Conservation (phyloP, 148 eudicot species). For the Arctostaphylos glauca region DNA sequence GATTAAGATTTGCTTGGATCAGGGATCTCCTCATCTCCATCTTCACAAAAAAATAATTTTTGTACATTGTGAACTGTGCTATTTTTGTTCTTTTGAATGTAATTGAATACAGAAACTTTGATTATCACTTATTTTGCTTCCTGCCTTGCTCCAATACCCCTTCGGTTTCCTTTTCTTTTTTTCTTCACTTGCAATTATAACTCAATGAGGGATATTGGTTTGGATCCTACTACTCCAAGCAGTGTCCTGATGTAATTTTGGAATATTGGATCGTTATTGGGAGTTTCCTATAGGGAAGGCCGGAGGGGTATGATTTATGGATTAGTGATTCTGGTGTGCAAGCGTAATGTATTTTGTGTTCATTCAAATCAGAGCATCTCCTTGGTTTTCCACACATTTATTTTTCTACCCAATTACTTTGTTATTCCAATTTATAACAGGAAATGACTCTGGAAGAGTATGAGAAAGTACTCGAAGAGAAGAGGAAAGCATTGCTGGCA, state of each 20-base stretch:
- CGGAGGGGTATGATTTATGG: neutral
- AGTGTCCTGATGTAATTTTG: neutral
- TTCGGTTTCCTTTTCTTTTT: neutral
- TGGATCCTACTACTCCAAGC: neutral
- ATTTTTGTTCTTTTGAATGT: neutral
- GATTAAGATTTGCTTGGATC: too few species aligned
- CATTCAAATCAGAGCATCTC: neutral
- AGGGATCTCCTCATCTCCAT: too few species aligned
- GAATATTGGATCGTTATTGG: neutral
- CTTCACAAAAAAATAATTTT: neutral
- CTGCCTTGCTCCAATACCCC: neutral
- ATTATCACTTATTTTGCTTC: neutral
- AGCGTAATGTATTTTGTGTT: neutral
- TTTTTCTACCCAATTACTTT: neutral
- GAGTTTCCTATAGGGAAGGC: neutral
- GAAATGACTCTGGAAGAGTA: conserved; percentile 88
- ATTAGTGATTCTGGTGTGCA: neutral
- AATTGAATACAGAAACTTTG: neutral
- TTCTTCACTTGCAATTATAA: neutral
- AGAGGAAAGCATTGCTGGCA: conserved; percentile 64
- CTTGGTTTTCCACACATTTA: neutral
- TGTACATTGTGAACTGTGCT: neutral
- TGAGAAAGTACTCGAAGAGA: conserved; percentile 77
- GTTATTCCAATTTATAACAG: conserved; percentile 23
- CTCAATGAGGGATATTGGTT: neutral